These are phyloP conservation scores for Chaetomiaceae sp. DNA, from an alignment of 2,329 filamentous ascomycete species.

Conservation along the genomic window DNA sequence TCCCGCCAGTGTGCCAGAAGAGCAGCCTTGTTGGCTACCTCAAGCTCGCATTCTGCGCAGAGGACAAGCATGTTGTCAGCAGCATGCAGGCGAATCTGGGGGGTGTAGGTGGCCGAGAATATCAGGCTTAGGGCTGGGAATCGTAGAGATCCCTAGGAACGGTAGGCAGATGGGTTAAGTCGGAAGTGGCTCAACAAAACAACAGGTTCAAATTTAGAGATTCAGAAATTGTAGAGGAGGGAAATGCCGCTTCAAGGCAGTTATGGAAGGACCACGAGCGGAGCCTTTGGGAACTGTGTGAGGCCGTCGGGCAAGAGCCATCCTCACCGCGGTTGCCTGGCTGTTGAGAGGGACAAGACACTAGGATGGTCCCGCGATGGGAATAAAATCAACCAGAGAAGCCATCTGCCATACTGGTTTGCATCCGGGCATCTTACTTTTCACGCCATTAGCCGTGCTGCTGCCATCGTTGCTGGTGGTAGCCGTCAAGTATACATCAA, in stretches of 20 bases:
- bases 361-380: too few species aligned
- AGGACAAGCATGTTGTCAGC: neutral
- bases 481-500: too few species aligned
- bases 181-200: neutral
- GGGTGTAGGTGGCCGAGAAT: neutral
- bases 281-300: neutral
- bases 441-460: too few species aligned
- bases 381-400: too few species aligned
- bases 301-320: too few species aligned
- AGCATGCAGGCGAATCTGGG: neutral
- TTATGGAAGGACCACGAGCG: neutral
- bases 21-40: neutral
- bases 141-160: neutral
- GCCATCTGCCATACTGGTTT: too few species aligned
- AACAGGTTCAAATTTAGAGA: neutral
- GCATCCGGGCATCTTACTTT: too few species aligned
- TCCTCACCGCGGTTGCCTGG: too few species aligned
- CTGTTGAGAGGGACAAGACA: too few species aligned
- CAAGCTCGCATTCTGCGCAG: slow-evolving; percentile 6
- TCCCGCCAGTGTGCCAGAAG: slow-evolving; percentile 15
- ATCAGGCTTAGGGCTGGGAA: neutral
- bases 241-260: too few species aligned
- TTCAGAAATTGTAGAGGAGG: too few species aligned
- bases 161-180: neutral
- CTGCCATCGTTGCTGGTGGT: too few species aligned